A percentile compares a stretch with the other conserved stretches of the same genome.
These are phyloP conservation scores for Cadophora sp. DNA, from an alignment of 2,329 filamentous ascomycete genomes.

Conservation along the genomic window DNA sequence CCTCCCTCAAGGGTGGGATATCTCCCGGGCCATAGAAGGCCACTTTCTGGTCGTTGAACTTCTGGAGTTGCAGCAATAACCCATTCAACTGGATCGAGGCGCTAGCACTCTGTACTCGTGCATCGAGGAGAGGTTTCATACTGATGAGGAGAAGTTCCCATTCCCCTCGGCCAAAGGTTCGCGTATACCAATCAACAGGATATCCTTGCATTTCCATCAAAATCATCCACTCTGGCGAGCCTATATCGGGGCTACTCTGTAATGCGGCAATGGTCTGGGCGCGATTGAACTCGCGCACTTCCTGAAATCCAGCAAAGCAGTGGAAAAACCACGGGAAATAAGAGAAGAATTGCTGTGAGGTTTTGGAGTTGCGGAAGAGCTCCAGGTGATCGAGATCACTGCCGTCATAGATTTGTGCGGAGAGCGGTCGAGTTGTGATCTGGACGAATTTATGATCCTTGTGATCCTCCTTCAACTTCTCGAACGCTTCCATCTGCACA, in stretches of 20 bases:
- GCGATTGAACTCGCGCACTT: constrained; percentile 7
- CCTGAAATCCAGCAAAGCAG: background rate
- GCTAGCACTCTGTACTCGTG: background rate
- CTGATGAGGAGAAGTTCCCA: background rate
- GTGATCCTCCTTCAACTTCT: constrained; percentile 1
- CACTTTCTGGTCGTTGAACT: background rate
- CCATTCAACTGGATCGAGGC: background rate
- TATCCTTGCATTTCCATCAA: constrained; percentile 12
- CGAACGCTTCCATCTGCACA: background rate
- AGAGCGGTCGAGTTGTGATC: background rate
- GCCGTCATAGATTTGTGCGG: background rate
- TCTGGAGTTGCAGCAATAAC: background rate
- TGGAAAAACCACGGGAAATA: constrained; percentile 14
- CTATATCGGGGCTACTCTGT: background rate
- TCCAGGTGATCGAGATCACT: constrained; percentile 3
- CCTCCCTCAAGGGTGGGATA: background rate
- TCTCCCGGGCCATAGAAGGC: background rate
- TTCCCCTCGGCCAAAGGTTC: constrained; percentile 6
- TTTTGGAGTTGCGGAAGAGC: constrained; percentile 3
- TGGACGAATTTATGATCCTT: constrained; percentile 10
- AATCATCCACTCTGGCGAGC: background rate
- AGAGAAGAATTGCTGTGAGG: constrained; percentile 3
- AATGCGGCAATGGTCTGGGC: constrained; percentile 3
- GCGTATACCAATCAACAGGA: constrained; percentile 3
- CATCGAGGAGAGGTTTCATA: background rate